These are phyloP conservation scores for Hanseniaspora valbyensis DNA, from an alignment of 805 yeast genomes.

Conservation along the genomic window DNA sequence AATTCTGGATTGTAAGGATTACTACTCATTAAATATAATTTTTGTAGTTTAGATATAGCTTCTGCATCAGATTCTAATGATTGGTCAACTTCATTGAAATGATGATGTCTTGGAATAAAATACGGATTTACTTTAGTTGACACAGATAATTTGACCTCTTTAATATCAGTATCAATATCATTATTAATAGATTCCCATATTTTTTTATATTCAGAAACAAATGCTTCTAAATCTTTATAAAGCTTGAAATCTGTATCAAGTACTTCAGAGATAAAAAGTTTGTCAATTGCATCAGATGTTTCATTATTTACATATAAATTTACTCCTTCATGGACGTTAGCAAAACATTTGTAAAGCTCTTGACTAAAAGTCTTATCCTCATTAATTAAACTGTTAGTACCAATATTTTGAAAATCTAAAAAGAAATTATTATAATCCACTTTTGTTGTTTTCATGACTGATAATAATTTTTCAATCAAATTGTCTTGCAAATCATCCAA, in stretches of 20 bases:
- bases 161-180: conserved; percentile 31
- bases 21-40: conserved; percentile 58
- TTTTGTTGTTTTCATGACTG: conserved; percentile 47
- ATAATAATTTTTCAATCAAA: conserved; percentile 50
- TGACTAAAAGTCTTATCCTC: conserved; percentile 19
- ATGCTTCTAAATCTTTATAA: conserved; percentile 30
- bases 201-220: conserved; percentile 31
- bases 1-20: conserved; percentile 58
- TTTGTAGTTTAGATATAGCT: conserved; percentile 38
- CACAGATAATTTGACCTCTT: conserved; percentile 32
- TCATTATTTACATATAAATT: conserved; percentile 20
- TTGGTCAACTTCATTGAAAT: conserved; percentile 69
- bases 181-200: conserved; percentile 50
- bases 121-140: conserved; percentile 55
- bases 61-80: conserved; percentile 28
- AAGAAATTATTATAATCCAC: conserved; percentile 78
- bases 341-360: conserved; percentile 24
- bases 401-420: conserved; percentile 43
- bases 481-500: conserved; percentile 21
- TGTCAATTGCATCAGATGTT: conserved; percentile 17
- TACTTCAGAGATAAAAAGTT: conserved; percentile 23
- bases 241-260: conserved; percentile 29
- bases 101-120: conserved; percentile 77
- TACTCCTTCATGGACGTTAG: conserved; percentile 23
- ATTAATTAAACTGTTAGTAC: conserved; percentile 30